Percentiles rank a stretch among this genome's conserved stretches.
These are phyloP conservation scores for Rachicladosporium sp. DNA, from an alignment of 2,329 filamentous ascomycete species.

Conservation along the genomic window DNA sequence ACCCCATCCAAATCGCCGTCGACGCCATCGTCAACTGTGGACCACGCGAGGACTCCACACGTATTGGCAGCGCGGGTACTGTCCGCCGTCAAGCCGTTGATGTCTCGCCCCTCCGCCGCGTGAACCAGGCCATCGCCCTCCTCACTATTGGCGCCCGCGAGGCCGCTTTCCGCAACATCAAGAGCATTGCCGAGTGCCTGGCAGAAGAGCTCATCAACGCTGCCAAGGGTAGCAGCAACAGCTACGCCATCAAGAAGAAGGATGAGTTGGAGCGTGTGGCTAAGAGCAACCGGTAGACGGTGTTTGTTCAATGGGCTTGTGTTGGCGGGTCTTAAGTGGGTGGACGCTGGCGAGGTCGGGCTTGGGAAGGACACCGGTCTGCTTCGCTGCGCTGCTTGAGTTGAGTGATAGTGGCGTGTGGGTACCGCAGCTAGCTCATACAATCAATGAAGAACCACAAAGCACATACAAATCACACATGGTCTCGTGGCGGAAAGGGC, in stretches of 20 bases:
- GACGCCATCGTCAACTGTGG: conserved; percentile 99
- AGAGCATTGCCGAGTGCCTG: conserved; percentile 98
- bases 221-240: conserved; percentile 99
- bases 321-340: not conserved
- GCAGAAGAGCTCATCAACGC: conserved; percentile 99
- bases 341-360: too few species aligned
- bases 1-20: conserved; percentile 98
- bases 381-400: too few species aligned
- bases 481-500: too few species aligned
- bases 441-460: too few species aligned
- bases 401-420: too few species aligned
- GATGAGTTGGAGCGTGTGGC: conserved; percentile 99
- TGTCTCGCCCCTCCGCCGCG: conserved; percentile 96
- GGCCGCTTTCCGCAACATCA: conserved; percentile 99
- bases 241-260: conserved; percentile 99
- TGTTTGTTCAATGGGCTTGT: conserved; percentile 9
- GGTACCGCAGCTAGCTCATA: too few species aligned
- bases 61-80: conserved; percentile 98
- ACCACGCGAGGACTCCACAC: conserved; percentile 98
- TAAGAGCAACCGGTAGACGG: conserved; percentile 98
- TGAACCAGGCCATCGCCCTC: conserved; percentile 99
- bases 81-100: conserved; percentile 99
- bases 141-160: conserved; percentile 98
- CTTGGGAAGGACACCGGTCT: too few species aligned
- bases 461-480: too few species aligned